phyloP scores from a whole-genome alignment of 768 basidiomycete species.

The Pleurotus tuber-regium region DNA sequence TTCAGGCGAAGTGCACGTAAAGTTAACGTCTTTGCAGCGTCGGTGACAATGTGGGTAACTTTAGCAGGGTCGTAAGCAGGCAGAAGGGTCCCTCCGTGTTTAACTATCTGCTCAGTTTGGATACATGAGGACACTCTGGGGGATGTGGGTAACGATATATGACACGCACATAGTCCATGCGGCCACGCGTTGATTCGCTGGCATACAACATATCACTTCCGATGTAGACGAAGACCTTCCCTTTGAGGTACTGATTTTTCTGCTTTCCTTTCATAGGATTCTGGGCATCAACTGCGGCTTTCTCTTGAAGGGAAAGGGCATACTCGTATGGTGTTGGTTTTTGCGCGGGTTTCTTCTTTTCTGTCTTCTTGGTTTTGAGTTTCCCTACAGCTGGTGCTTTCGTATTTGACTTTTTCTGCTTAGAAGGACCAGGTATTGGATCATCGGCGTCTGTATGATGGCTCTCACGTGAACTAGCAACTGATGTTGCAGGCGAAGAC shows the following conservation, averaged over 20 bases:
- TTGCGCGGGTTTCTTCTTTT: conserved; percentile 28
- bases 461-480: conserved; percentile 9
- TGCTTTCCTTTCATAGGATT: conserved; percentile 17
- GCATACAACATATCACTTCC: conserved; percentile 59
- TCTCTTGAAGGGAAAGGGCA: conserved; percentile 44
- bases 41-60: conserved; percentile 71
- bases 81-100: conserved; percentile 59
- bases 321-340: conserved; percentile 54
- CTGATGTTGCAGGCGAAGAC: conserved; percentile 21
- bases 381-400: conserved; percentile 10
- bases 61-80: conserved; percentile 51
- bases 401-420: not conserved
- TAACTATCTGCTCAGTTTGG: conserved; percentile 46
- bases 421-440: conserved; percentile 2
- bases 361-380: conserved; percentile 20
- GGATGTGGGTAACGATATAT: conserved; percentile 1
- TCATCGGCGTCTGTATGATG: not conserved
- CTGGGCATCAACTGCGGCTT: conserved; percentile 18
- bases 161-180: conserved; percentile 63
- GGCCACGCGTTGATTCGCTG: conserved; percentile 44
- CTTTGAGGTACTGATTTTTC: conserved; percentile 39
- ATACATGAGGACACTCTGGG: not conserved
- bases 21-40: conserved; percentile 27
- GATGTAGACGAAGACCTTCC: conserved; percentile 55
- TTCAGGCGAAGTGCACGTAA: conserved; percentile 38